These are phyloP conservation scores for Pulveroboletus ravenelii DNA, from an alignment of 768 basidiomycete genomes.

Conservation along the genomic window DNA sequence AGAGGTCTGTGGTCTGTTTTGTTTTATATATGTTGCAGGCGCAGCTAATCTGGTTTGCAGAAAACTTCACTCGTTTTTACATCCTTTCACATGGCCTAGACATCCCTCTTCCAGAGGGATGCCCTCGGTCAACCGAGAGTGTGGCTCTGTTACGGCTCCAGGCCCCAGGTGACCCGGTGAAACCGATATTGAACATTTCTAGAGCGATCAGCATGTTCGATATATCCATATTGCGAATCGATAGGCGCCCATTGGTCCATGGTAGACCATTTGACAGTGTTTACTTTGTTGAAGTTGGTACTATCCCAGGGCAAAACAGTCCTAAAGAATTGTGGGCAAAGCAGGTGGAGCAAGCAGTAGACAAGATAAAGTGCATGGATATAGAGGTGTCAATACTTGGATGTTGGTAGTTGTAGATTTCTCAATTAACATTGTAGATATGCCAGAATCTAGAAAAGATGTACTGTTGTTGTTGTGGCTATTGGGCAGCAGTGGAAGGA, in stretches of 20 bases:
- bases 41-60: slow-evolving; percentile 31
- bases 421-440: not conserved
- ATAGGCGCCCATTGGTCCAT: slow-evolving; percentile 54
- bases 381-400: slow-evolving; percentile 41
- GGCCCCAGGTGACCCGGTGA: not conserved
- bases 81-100: slow-evolving; percentile 42
- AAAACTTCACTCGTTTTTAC: slow-evolving; percentile 68
- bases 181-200: slow-evolving; percentile 10
- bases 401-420: slow-evolving; percentile 38
- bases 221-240: slow-evolving; percentile 48
- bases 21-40: not conserved
- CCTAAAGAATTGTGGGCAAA: slow-evolving; percentile 26
- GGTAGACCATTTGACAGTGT: slow-evolving; percentile 48
- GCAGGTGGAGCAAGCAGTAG: slow-evolving; percentile 34
- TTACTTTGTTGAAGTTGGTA: slow-evolving; percentile 60
- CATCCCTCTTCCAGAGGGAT: slow-evolving; percentile 23
- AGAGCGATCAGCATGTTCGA: slow-evolving; percentile 35
- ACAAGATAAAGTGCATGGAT: slow-evolving; percentile 32
- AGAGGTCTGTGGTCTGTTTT: slow-evolving; percentile 11
- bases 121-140: slow-evolving; percentile 15
- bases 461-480: not conserved
- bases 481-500: too few species aligned
- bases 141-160: slow-evolving; percentile 40
- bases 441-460: not conserved
- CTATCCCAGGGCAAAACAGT: not conserved